These are phyloP conservation scores for Pisolithus sp. DNA, from an alignment of 768 basidiomycete genomes.

Conservation along the genomic window DNA sequence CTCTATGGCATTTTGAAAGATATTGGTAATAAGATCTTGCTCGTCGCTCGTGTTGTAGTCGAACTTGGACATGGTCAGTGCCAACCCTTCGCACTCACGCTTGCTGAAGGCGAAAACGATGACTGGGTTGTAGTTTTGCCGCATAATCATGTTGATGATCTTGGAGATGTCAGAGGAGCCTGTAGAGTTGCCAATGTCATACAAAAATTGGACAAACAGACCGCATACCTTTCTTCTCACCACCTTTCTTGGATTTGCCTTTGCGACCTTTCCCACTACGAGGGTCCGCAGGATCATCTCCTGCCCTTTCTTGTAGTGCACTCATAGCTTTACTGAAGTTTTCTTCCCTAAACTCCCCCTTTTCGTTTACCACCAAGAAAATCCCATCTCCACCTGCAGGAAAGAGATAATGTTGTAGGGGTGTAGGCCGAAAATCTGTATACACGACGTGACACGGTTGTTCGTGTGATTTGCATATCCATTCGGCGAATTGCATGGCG, in stretches of 20 bases:
- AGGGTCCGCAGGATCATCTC: constrained; percentile 90
- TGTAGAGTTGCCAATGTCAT: constrained; percentile 21
- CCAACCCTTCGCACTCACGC: constrained; percentile 92
- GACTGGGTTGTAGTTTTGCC: constrained; percentile 95
- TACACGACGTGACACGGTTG: constrained; percentile 99
- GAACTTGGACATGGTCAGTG: constrained; percentile 87
- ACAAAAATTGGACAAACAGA: neutral
- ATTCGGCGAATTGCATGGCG: constrained; percentile 98
- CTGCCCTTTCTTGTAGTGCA: constrained; percentile 72
- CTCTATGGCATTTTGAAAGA: constrained; percentile 93
- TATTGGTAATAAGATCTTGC: constrained; percentile 75
- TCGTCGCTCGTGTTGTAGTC: constrained; percentile 94
- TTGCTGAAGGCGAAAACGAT: constrained; percentile 99
- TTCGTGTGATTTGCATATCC: constrained; percentile 96
- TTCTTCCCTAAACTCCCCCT: constrained; percentile 93
- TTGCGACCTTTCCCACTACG: constrained; percentile 80
- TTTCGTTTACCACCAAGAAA: constrained; percentile 97
- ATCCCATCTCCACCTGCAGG: constrained; percentile 96
- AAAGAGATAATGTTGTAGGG: constrained; percentile 96
- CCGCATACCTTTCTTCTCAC: constrained; percentile 72
- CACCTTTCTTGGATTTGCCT: constrained; percentile 92
- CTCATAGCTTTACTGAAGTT: constrained; percentile 99
- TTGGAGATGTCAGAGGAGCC: constrained; percentile 93
- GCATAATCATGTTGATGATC: constrained; percentile 97
- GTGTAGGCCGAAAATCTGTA: constrained; percentile 97